These are phyloP conservation scores for Dactylellina sp. DNA, from an alignment of 2,329 filamentous ascomycete species.

Conservation along the genomic window DNA sequence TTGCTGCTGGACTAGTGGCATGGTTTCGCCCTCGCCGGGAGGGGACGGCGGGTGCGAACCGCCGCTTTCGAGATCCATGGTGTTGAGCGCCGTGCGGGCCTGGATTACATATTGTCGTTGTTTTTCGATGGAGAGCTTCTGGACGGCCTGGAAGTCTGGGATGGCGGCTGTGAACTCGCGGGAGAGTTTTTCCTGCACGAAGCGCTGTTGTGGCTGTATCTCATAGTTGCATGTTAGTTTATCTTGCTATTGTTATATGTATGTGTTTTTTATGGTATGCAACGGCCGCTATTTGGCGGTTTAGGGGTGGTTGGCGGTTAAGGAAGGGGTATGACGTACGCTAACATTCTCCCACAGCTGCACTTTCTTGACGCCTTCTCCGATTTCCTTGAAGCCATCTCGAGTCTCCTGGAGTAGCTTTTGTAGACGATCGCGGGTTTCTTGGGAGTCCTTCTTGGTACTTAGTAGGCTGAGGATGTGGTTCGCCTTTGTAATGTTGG, in stretches of 20 bases:
- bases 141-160: slow-evolving; percentile 91
- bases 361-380: slow-evolving; percentile 91
- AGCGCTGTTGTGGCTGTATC: slow-evolving; percentile 87
- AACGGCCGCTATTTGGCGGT: no score
- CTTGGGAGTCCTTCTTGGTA: slow-evolving; percentile 89
- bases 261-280: neutral
- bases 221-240: slow-evolving; percentile 15
- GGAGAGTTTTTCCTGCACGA: slow-evolving; percentile 93
- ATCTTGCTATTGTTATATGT: neutral
- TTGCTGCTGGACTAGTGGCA: slow-evolving; percentile 68
- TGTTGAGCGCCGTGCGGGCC: slow-evolving; percentile 76
- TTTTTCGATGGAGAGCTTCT: slow-evolving; percentile 89
- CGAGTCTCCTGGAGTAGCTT: slow-evolving; percentile 87
- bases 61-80: slow-evolving; percentile 58
- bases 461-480: slow-evolving; percentile 87
- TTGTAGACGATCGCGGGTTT: slow-evolving; percentile 89
- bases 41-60: slow-evolving; percentile 59
- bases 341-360: slow-evolving; percentile 87
- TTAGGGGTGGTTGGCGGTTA: neutral
- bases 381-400: slow-evolving; percentile 87
- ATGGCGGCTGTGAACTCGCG: slow-evolving; percentile 91
- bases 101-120: slow-evolving; percentile 87
- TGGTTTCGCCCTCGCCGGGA: slow-evolving; percentile 59
- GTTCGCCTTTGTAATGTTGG: slow-evolving; percentile 85
- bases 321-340: slow-evolving; percentile 66